These are phyloP conservation scores for Elaphomyces granulatus DNA, from an alignment of 495 filamentous ascomycete species.

Conservation along the genomic window DNA sequence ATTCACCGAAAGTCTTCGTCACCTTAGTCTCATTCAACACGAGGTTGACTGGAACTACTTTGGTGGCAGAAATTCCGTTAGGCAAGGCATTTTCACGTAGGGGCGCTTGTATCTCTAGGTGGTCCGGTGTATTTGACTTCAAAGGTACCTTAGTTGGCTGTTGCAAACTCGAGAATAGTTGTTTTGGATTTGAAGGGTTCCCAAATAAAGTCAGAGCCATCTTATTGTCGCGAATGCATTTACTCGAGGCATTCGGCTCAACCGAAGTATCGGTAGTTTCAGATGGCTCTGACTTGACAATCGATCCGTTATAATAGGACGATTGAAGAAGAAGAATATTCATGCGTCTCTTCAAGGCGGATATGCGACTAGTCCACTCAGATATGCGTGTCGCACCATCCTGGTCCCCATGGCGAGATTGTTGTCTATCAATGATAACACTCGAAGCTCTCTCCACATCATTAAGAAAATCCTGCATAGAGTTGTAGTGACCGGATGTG, in stretches of 20 bases:
- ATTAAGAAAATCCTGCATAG: conserved; percentile 32
- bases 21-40: conserved; percentile 15
- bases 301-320: conserved; percentile 18
- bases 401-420: not conserved
- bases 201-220: conserved; percentile 54
- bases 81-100: conserved; percentile 54
- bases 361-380: conserved; percentile 27
- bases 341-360: conserved; percentile 35
- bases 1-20: conserved; percentile 57
- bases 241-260: conserved; percentile 13
- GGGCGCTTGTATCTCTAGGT: conserved; percentile 28
- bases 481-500: conserved; percentile 27
- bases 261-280: conserved; percentile 19
- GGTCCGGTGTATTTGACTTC: conserved; percentile 6
- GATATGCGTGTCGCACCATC: conserved; percentile 22
- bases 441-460: conserved; percentile 38
- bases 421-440: conserved; percentile 26
- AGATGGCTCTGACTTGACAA: conserved; percentile 26
- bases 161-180: conserved; percentile 73
- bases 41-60: conserved; percentile 43
- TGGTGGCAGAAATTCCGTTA: conserved; percentile 55
- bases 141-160: conserved; percentile 29
- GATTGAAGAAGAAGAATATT: conserved; percentile 34
- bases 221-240: conserved; percentile 29
- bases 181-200: conserved; percentile 53